Evolutionary conservation across 2,329 filamentous ascomycete species (phyloP).

Genomic region (Ophiostoma angusticollis): DNA sequence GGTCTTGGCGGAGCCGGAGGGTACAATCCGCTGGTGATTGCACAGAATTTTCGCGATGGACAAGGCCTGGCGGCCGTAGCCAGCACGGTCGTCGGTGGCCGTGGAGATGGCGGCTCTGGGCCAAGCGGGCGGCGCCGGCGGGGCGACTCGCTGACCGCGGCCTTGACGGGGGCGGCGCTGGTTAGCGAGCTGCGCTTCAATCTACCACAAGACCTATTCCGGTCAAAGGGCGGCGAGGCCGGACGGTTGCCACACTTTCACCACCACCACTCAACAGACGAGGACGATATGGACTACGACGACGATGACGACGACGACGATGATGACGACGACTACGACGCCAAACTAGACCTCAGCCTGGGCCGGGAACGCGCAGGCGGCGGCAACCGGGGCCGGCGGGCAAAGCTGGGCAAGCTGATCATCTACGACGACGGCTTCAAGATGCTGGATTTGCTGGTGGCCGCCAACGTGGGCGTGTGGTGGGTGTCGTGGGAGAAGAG

Average conservation of each 20-base stretch:
- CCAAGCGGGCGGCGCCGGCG: constrained; percentile 15
- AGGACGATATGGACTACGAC: constrained; percentile 25
- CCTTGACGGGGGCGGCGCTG: constrained; percentile 26
- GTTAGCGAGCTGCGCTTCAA: constrained; percentile 88
- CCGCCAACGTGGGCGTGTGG: constrained; percentile 85
- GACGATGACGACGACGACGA: constrained; percentile 22
- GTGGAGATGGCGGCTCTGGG: not conserved
- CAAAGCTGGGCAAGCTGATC: constrained; percentile 88
- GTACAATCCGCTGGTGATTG: constrained; percentile 33
- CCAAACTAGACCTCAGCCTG: constrained; percentile 42
- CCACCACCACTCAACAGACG: constrained; percentile 25
- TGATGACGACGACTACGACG: constrained; percentile 25
- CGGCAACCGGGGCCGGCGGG: constrained; percentile 70
- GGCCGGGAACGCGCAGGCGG: constrained; percentile 78
- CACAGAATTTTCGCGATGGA: constrained; percentile 20
- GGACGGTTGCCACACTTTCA: constrained; percentile 21
- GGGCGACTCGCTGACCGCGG: constrained; percentile 16
- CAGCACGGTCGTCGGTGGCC: constrained; percentile 9
- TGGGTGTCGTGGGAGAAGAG: constrained; percentile 72
- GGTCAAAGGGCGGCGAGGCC: not conserved
- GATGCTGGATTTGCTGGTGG: constrained; percentile 88
- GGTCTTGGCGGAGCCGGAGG: constrained; percentile 18
- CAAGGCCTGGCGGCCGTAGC: constrained; percentile 15
- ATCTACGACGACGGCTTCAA: constrained; percentile 81
- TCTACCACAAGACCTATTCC: constrained; percentile 49